Base-by-base conservation (phyloP, 1,284 basidiomycete species). In the Mycena sp. region DNA sequence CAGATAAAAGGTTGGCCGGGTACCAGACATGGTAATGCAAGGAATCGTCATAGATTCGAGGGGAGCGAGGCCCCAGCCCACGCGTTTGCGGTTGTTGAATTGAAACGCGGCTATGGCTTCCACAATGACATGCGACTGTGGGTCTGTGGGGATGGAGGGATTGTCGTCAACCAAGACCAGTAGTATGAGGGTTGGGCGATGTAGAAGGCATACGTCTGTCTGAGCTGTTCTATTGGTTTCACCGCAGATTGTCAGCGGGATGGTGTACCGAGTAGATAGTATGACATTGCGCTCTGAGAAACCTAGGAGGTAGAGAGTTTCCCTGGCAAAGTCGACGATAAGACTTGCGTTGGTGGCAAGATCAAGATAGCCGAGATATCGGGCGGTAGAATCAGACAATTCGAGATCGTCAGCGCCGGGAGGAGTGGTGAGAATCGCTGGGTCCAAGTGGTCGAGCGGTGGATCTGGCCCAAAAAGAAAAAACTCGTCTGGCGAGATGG, bases 71-170 rank as follows among this genome's bases (percentile, higher is more conserved):
- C 72, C 70, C 16, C 30, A 63, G 35, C 21, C 58, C 50, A 49
- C 54, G 30, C 74, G 69, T 32, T 70, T 71, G 41, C 12, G 11
- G 61, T 77, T 78, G 67, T 78, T 80, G 53, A 55, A 67, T 58
- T 74, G 71, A 62, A 75, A 78, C 19, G 74, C 73, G n/a, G 77
- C 73, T 21, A 78, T 77, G 32, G 76, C 76, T 40, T 70, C 65
- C 26, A 73, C 74, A 29, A 78, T 65, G 58, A 75, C 69, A 56
- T 74, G 73, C 19, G 72, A 41, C 56, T 74, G 70, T n/a, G 67
- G 54, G 44, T 72, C 45, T 25, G 54, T 72, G 63, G 21, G 14
- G 3, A 59, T 63, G 55, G n/a, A n/a, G n/a, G n/a, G n/a, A n/a
- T 69, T 71, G 28, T 70, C 70, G 40, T 63, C 55, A 21, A 70